Base-by-base conservation (phyloP, 2,329 filamentous ascomycete genomes). In the Diaporthe batatas region DNA sequence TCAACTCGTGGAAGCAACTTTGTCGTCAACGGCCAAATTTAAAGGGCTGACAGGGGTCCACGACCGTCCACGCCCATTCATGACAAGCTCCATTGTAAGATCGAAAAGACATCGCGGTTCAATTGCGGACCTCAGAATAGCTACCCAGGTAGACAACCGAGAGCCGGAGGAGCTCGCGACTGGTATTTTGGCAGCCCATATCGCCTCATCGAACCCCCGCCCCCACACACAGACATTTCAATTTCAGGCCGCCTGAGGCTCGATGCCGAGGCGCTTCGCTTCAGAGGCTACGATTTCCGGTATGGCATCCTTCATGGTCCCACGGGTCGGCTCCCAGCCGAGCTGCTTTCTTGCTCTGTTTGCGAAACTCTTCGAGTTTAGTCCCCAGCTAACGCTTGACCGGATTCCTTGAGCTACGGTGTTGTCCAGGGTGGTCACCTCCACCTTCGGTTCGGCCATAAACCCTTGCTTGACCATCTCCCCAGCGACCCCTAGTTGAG, bases 381-480 rank as follows among this genome's bases (percentile, higher is more conserved):
- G 72, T 0, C 79, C 84, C 77, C 81, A 83, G 6, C 80, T 77
- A 21, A 76, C 74, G 36, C 79, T 21, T 78, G 75, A 4, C 76
- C 25, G 72, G 2, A 77, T 72, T 0, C 77, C 78, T 18, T 79
- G 76, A 36, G 79, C 75, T 12, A 73, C 75, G 6, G 81, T 79
- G 68, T 80, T 78, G 53, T 80, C 77, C 54, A 79, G 51, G 11
- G 79, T 77, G 0, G 81, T 74, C 32, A 71, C 75, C 75, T 81
- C 80, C 6, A 83, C 18, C 79, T 81, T 76, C 77, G 80, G 75
- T 78, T 83, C 78, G 29, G 77, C 75, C 29, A 82, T 74, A 42
- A 87, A 83, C 0, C 89, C 87, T 79, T 89, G 85, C 76, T 87
- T 84, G 49, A 84, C 81, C 2, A 88, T 90, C 76, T 89, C 86